These are phyloP conservation scores for Novymonas esmeraldas DNA, from an alignment of 208 protist species.

Conservation along the genomic window DNA sequence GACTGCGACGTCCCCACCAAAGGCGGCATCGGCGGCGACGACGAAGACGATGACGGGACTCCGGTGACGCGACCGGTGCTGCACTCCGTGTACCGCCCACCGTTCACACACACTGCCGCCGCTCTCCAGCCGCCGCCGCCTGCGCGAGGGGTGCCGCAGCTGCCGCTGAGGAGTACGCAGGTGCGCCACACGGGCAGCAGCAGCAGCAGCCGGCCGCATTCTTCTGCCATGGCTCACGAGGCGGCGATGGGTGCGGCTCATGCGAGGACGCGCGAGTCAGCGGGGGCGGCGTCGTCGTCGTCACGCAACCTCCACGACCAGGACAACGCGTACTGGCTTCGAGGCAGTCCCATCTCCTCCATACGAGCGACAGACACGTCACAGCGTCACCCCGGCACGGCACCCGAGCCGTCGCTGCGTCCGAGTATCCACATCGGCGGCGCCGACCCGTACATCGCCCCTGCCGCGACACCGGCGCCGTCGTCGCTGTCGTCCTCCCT, in stretches of 20 bases:
- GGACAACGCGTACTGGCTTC: slow-evolving; percentile 19
- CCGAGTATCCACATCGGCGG: neutral
- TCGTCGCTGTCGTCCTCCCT: neutral
- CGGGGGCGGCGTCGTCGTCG: neutral
- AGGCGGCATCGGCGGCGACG: too few species aligned
- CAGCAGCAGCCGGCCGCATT: neutral
- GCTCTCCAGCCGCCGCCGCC: neutral
- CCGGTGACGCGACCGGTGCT: neutral
- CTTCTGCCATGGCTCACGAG: too few species aligned
- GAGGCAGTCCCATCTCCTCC: neutral
- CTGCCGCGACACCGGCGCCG: slow-evolving; percentile 10
- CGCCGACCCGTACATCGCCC: neutral
- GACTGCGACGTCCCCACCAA: slow-evolving; percentile 23
- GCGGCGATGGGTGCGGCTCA: neutral
- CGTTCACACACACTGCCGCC: neutral
- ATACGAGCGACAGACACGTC: neutral
- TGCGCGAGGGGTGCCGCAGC: neutral
- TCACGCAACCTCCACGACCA: slow-evolving; percentile 33
- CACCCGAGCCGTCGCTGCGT: neutral
- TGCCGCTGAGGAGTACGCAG: neutral
- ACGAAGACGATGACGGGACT: too few species aligned
- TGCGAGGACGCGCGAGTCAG: neutral
- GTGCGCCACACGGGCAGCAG: neutral
- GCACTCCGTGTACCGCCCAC: neutral
- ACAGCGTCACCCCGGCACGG: neutral